phyloP scores from a whole-genome alignment of 441 rosid species.

The Pelargonium myrrhifolium region DNA sequence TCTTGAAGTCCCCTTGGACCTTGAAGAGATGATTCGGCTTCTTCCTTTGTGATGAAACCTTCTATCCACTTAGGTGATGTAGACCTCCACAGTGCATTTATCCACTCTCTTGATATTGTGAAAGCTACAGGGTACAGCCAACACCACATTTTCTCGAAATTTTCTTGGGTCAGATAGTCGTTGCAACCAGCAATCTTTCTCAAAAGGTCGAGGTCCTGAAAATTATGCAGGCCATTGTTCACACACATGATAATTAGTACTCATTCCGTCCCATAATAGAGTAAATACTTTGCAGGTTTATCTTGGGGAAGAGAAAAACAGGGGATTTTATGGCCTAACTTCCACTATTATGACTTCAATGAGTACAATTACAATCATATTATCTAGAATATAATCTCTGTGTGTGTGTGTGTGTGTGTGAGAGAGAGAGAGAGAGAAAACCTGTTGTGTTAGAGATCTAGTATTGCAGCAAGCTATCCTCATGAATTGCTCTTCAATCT shows the following conservation, averaged over 20 bases:
- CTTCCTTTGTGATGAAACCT: constrained; percentile 83
- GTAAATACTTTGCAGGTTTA: too few species aligned
- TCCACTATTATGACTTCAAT: too few species aligned
- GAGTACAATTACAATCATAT: too few species aligned
- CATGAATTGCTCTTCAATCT: constrained; percentile 74
- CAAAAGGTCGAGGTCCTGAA: constrained; percentile 62
- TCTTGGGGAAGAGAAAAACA: too few species aligned
- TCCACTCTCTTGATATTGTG: constrained; percentile 47
- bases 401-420: neutral
- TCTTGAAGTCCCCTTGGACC: constrained; percentile 60
- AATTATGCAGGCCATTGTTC: neutral
- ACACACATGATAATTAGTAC: constrained; percentile 1
- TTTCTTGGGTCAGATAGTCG: constrained; percentile 65
- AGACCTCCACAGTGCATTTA: constrained; percentile 55
- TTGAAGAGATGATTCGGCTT: constrained; percentile 78
- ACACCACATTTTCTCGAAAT: constrained; percentile 83
- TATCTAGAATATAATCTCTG: too few species aligned
- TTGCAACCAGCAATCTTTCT: constrained; percentile 65
- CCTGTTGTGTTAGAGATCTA: constrained; percentile 67
- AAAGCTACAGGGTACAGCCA: constrained; percentile 82
- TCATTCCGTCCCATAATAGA: neutral
- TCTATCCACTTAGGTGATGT: constrained; percentile 73
- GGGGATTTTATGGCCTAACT: too few species aligned
- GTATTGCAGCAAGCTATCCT: constrained; percentile 57
- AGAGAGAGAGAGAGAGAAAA: constrained; percentile 18